Base-by-base conservation (phyloP, 352 stramenopile genomes). In the Achlya hypogyna region DNA sequence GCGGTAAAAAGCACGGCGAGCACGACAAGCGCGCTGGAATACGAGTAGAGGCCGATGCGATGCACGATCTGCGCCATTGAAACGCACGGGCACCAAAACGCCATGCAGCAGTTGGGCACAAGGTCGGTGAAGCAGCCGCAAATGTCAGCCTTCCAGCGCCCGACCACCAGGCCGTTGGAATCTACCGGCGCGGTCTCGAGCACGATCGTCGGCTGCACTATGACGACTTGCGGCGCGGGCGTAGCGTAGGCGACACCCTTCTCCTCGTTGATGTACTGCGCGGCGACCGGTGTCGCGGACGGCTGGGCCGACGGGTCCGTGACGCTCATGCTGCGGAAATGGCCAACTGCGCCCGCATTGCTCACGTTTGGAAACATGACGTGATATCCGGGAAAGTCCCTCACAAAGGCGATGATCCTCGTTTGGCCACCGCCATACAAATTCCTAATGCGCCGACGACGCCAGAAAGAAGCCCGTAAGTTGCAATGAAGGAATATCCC, bases 121-220 rank as follows among this genome's bases (percentile, higher is more conserved):
- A 58, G 65, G 43, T 67, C 16, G 56, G 74, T 60, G 38, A 59
- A 74, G 63, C 72, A 78, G 16, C 64, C 53, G 53, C 63, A 80
- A 2, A 80, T 70, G 34, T 80, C 77, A 16, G 78, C 83, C 70
- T 91, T 91, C 82, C 82, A 91, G 70, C 76, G 75, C 23, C 82
- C 82, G n/a, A 78, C 79, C 43, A 86, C 71, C 58, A 91, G 78
- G 16, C 81, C 82, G 63, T 91, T 88, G 28, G 79, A 74, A 72
- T 91, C 82, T 45, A 49, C 31, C 4, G 23, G 16, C 10, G 54
- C 54, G 6, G 29, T 32, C 23, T 56, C 10, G 12, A 56, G 16
- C 10, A 35, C 49, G 12, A 56, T n/a, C 12, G 49, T 56, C 25
- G 49, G 49, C 49, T 56, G 25, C 31, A 56, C 49, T 3, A 56